phyloP scores from a whole-genome alignment of 129 eudicot genomes.

The Ambrosia artemisiifolia region DNA sequence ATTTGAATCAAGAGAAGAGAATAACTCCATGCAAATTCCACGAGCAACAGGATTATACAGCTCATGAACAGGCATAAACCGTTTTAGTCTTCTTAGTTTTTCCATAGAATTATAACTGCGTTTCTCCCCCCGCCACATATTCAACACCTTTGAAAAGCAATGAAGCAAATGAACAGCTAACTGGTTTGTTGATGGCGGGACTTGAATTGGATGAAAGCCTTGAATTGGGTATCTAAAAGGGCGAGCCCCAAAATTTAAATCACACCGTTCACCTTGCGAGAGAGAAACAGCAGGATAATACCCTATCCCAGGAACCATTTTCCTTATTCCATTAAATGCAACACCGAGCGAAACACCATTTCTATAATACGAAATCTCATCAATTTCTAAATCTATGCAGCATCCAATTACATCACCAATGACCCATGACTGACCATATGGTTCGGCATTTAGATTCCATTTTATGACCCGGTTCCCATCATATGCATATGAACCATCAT shows the following conservation, averaged over 20 bases:
- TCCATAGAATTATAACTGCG: constrained; percentile 52
- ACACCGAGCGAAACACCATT: constrained; percentile 90
- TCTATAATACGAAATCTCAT: constrained; percentile 66
- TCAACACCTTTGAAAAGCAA: constrained; percentile 71
- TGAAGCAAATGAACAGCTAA: constrained; percentile 53
- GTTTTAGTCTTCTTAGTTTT: constrained; percentile 68
- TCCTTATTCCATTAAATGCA: constrained; percentile 80
- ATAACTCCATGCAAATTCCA: constrained; percentile 76
- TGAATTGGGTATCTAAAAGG: constrained; percentile 71
- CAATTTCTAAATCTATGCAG: constrained; percentile 80
- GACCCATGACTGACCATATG: constrained; percentile 93
- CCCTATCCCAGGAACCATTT: constrained; percentile 89
- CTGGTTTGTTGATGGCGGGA: constrained; percentile 51
- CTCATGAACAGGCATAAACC: constrained; percentile 76
- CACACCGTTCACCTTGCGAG: constrained; percentile 94
- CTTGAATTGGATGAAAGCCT: constrained; percentile 82
- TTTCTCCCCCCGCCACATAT: constrained; percentile 60
- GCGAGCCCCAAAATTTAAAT: constrained; percentile 78
- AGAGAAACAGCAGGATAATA: constrained; percentile 94
- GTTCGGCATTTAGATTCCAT: constrained; percentile 78
- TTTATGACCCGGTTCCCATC: constrained; percentile 88
- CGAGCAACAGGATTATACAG: constrained; percentile 68
- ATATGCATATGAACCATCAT: constrained; percentile 90
- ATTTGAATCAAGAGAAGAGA: constrained; percentile 47
- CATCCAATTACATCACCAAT: constrained; percentile 97